Evolutionary conservation across 164 flowering plant species (phyloP).

Genomic region (Vitis labrusca): DNA sequence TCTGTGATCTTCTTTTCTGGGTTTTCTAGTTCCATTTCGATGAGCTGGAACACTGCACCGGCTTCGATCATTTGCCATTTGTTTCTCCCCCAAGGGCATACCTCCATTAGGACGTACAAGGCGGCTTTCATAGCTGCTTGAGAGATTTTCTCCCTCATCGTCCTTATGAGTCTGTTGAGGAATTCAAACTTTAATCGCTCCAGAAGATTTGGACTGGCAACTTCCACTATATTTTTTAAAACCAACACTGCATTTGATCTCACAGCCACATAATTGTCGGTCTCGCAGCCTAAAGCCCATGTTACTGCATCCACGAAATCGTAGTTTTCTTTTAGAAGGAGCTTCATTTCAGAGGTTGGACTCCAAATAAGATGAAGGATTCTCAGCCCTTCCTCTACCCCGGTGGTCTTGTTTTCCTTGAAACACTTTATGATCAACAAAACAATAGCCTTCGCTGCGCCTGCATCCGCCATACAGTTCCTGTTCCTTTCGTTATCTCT

Average conservation of each 20-base stretch:
- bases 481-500: slow-evolving; percentile 27
- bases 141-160: slow-evolving; percentile 26
- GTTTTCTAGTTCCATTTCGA: slow-evolving; percentile 49
- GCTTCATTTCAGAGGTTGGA: slow-evolving; percentile 13
- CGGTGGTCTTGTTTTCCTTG: slow-evolving; percentile 11
- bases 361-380: slow-evolving; percentile 29
- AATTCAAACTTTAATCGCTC: slow-evolving; percentile 41
- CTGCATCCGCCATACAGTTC: slow-evolving; percentile 33
- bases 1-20: slow-evolving; percentile 40
- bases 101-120: slow-evolving; percentile 36
- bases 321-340: slow-evolving; percentile 4
- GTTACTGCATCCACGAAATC: slow-evolving; percentile 30
- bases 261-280: slow-evolving; percentile 2
- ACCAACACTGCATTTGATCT: slow-evolving; percentile 33
- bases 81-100: slow-evolving; percentile 49
- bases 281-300: slow-evolving; percentile 26
- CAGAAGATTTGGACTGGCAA: slow-evolving; percentile 16
- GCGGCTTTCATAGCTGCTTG: slow-evolving; percentile 35
- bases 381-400: slow-evolving; percentile 30
- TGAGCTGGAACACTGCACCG: slow-evolving; percentile 47
- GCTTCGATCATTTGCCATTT: slow-evolving; percentile 45
- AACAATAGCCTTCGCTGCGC: slow-evolving; percentile 26
- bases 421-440: slow-evolving; percentile 21
- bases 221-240: slow-evolving; percentile 35
- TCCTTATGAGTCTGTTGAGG: slow-evolving; percentile 29